These are phyloP conservation scores for Coniella lustricola DNA, from an alignment of 2,329 filamentous ascomycete genomes.

Conservation along the genomic window DNA sequence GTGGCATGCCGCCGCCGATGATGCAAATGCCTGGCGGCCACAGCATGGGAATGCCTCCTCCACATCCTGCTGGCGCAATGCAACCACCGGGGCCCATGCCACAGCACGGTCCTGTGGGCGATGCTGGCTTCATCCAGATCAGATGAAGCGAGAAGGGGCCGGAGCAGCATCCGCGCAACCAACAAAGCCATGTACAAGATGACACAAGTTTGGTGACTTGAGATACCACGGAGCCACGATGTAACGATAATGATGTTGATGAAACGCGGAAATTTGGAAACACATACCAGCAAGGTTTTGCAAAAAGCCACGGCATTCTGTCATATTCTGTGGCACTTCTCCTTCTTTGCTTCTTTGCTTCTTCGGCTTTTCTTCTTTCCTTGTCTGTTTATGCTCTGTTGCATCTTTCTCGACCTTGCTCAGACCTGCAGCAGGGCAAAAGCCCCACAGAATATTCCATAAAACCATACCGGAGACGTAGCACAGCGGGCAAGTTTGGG, in stretches of 20 bases:
- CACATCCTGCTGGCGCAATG: not conserved
- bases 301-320: no score
- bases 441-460: not conserved
- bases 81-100: not conserved
- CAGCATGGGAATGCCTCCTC: conserved; percentile 2
- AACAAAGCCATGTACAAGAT: not conserved
- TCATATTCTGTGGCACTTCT: no score
- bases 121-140: conserved; percentile 1
- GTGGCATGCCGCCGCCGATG: not conserved
- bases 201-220: not conserved
- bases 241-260: not conserved
- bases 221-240: not conserved
- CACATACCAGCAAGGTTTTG: no score
- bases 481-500: not conserved
- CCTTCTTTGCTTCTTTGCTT: no score
- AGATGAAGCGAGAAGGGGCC: not conserved
- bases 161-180: not conserved
- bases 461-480: no score
- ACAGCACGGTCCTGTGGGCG: not conserved
- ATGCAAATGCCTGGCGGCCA: not conserved
- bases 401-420: no score
- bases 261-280: no score
- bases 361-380: no score
- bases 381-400: no score
- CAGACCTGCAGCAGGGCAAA: no score